Evolutionary conservation across 176 grass and related monocot genomes (phyloP), one percentile per base, ranked within the genome.

Genomic region (Ananas comosus): DNA sequence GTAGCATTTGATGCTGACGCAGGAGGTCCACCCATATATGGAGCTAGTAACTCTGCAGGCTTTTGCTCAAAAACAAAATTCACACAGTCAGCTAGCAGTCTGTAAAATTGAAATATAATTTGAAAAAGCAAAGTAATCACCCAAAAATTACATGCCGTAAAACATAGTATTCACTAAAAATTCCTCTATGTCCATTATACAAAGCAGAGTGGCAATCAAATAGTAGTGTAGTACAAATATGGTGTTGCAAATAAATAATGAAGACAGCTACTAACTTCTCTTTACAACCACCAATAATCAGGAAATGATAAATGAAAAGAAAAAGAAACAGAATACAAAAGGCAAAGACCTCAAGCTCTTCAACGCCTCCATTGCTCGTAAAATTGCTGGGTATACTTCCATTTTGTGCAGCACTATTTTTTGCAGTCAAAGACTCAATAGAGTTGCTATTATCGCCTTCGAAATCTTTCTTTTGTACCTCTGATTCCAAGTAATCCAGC

Each of bases 341-440:
- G 63, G 18, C 17, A 79, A 65, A 77, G 71, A 91, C 91, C 91
- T 96, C 88, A 53, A 96, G 80, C 82, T 91, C 85, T 82, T 88
- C 85, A 50, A 57, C 54, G 49, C 70, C 61, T 81, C 78, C 87
- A 65, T 81, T 85, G 70, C 88, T 88, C 52, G 70, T 13, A 69
- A 66, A 48, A 77, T 64, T 80, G 63, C 12, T 51, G 53, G 7
- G 42, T 23, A 64, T 12, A 11, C 17, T 78, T 67, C 12, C 27
- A 76, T 70, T 67, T 76, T 96, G 69, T 70, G 49, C 78, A 80
- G 49, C 19, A 48, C 48, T 75, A 50, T 63, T 28, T 50, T 64
- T 81, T 75, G 23, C 74, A 64, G 78, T 79, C 68, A 18, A 80
- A 48, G 53, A 16, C 23, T 77, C 72, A 12, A 64, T 53, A 76